phyloP scores from a whole-genome alignment of 78 protist genomes.

The Tieghemostelium lacteum region DNA sequence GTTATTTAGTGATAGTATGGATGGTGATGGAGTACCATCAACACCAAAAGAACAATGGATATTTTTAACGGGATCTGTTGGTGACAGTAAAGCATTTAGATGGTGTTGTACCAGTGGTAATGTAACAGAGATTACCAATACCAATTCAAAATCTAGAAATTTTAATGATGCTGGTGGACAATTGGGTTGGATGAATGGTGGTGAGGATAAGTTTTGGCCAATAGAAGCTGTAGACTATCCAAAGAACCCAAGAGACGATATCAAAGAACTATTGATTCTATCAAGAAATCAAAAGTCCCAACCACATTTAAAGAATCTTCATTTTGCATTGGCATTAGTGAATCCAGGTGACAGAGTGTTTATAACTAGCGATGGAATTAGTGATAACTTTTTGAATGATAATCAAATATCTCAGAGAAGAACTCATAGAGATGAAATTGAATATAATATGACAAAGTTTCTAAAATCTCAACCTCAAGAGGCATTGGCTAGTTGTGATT shows the following conservation, averaged over 20 bases:
- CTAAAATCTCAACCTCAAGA: constrained; percentile 12
- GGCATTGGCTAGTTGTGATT: background rate
- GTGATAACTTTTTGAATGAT: constrained; percentile 55
- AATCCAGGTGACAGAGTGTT: constrained; percentile 68
- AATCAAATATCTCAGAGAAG: background rate
- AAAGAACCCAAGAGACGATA: background rate
- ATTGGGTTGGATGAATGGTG: constrained; percentile 77
- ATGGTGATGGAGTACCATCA: background rate
- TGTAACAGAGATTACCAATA: constrained; percentile 48
- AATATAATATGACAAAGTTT: constrained; percentile 34
- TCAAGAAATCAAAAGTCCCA: constrained; percentile 43
- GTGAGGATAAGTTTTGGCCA: constrained; percentile 63
- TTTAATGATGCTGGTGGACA: constrained; percentile 80
- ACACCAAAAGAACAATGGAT: constrained; percentile 17
- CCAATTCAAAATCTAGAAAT: constrained; percentile 13
- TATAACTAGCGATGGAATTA: constrained; percentile 52
- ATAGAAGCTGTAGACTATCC: constrained; percentile 30
- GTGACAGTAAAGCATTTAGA: constrained; percentile 62
- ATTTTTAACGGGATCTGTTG: constrained; percentile 67
- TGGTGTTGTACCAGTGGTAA: constrained; percentile 34
- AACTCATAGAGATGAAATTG: constrained; percentile 43
- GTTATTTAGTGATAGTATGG: background rate
- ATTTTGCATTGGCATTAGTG: constrained; percentile 55
- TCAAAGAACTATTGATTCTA: background rate
- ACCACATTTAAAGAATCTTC: constrained; percentile 49